Conservation (phyloP, 2,329 filamentous ascomycete genomes). For the Ceratocystis destructans region DNA sequence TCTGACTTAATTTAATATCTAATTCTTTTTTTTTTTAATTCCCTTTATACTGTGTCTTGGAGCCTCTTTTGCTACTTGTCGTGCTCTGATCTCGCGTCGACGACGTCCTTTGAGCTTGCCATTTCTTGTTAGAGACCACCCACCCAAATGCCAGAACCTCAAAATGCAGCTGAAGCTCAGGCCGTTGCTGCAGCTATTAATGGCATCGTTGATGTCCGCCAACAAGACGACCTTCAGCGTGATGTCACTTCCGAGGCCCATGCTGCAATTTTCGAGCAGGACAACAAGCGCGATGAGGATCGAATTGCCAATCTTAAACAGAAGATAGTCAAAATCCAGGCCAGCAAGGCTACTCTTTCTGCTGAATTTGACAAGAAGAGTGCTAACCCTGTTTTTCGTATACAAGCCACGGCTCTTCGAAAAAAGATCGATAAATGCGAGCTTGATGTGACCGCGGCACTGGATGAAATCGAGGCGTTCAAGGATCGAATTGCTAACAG, state of each 20-base stretch:
- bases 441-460: constrained; percentile 48
- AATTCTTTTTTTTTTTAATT: not conserved
- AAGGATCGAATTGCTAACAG: constrained; percentile 61
- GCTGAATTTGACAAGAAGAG: constrained; percentile 33
- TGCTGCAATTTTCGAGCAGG: constrained; percentile 44
- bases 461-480: constrained; percentile 67
- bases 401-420: constrained; percentile 36
- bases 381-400: constrained; percentile 23
- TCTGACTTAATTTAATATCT: not conserved
- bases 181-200: constrained; percentile 27
- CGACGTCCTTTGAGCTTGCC: no score
- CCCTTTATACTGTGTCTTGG: not conserved
- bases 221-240: constrained; percentile 81
- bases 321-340: constrained; percentile 48
- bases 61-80: not conserved
- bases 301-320: constrained; percentile 46
- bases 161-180: constrained; percentile 10
- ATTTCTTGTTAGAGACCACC: not conserved
- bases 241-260: constrained; percentile 60
- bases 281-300: constrained; percentile 49
- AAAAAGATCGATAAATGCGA: constrained; percentile 48
- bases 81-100: no score
- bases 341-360: constrained; percentile 34
- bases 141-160: not conserved
- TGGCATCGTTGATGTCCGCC: constrained; percentile 40